Conservation (phyloP, 441 rosid genomes). For the Lepidium campestre region DNA sequence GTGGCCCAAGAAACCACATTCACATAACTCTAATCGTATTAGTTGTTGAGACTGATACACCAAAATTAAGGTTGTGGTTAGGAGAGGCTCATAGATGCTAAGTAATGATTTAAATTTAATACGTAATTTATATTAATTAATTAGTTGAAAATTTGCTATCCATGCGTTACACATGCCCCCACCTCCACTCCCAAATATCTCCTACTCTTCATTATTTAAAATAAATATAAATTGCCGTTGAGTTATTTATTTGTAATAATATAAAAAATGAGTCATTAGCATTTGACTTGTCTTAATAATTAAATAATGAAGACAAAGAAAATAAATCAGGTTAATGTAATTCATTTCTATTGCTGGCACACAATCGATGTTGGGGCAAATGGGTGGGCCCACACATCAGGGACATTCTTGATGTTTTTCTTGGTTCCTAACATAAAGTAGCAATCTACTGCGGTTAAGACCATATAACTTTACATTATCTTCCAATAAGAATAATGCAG, state of each 20-base stretch:
- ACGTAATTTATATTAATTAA: background rate
- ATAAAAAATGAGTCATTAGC: background rate
- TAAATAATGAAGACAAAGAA: background rate
- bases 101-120: too few relatives aligned
- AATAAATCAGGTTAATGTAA: too few relatives aligned
- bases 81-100: background rate
- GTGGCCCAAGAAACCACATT: background rate
- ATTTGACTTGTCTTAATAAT: background rate
- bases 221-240: background rate
- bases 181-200: background rate
- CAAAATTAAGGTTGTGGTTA: background rate
- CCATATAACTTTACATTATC: background rate
- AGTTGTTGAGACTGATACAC: background rate
- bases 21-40: too few relatives aligned
- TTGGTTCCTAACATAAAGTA: background rate
- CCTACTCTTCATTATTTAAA: background rate
- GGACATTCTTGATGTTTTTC: slow-evolving; percentile 13
- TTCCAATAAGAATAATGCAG: background rate
- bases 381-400: slow-evolving; percentile 11
- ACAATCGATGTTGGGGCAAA: background rate
- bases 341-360: background rate
- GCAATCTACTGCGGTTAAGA: background rate
- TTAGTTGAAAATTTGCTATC: background rate
- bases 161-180: background rate
- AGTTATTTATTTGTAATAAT: background rate